Base-by-base conservation (phyloP, 1,139 yeast genomes). In the Kodamaea alishanica region DNA sequence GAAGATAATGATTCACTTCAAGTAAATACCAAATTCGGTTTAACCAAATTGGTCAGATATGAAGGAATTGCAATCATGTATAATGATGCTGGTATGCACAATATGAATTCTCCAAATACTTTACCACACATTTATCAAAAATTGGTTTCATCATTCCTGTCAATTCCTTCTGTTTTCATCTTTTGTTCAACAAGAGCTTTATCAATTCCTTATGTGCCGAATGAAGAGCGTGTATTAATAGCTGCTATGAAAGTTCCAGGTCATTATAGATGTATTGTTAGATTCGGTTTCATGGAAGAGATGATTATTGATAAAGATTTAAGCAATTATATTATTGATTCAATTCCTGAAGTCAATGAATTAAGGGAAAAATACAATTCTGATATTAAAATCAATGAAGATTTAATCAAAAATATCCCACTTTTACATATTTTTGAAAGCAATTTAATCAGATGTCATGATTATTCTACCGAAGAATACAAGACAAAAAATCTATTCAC, bases 261-360 rank as follows among this genome's bases (percentile, higher is more conserved):
- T 1, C 72, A 73, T 43, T 72, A 65, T 55, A 59, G 74, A 42
- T 73, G 77, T 47, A 57, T 73, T 12, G 43, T 73, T 8, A 55
- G 75, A 34, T 70, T 63, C 43, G 79, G 79, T 5, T 73, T 72
- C 50, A 70, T 67, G 68, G 75, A 71, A 43, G 63, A 62, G 20
- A 56, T 67, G 8, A 42, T 44, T 30, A 55, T 71, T 28, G 63
- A 60, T 41, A 43, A 53, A 15, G 47, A 43, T 6, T 47, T 68
- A 34, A 47, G 57, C 28, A 44, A 52, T 6, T 51, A 48, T n/a
- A 64, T 70, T 9, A 44, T 67, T 38, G 40, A 45, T 10, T 42
- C 52, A 10, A 43, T 65, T 26, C 60, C 65, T 1, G 60, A 51
- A 23, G 47, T 55, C 9, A 39, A 37, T 2, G 45, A 39, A 2